These are phyloP conservation scores for Penicillium angulare DNA, from an alignment of 495 filamentous ascomycete species.

Conservation along the genomic window DNA sequence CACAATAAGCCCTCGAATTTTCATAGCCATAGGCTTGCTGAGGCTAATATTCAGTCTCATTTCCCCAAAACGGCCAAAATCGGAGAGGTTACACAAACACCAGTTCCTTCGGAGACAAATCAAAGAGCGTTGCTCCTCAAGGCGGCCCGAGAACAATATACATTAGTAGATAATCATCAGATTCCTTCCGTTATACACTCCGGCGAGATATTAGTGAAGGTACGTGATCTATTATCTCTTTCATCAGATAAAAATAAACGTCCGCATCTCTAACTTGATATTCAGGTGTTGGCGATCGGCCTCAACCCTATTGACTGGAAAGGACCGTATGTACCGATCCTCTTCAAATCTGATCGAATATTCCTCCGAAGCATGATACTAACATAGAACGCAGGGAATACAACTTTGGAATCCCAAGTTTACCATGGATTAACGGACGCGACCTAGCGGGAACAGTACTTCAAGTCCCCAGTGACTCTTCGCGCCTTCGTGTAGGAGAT, in stretches of 20 bases:
- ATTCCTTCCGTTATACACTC: slow-evolving; percentile 45
- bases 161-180: slow-evolving; percentile 44
- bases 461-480: slow-evolving; percentile 36
- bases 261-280: slow-evolving; percentile 1
- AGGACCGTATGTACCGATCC: slow-evolving; percentile 50
- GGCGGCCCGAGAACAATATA: slow-evolving; percentile 37
- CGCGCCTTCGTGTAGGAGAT: slow-evolving; percentile 53
- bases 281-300: slow-evolving; percentile 54
- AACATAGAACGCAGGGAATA: slow-evolving; percentile 43
- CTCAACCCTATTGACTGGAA: slow-evolving; percentile 77
- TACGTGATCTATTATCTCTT: slow-evolving; percentile 12
- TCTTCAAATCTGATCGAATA: too few species aligned
- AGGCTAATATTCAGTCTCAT: neutral
- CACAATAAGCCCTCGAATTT: slow-evolving; percentile 15
- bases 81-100: neutral
- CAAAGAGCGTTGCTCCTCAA: slow-evolving; percentile 38
- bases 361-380: too few species aligned
- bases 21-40: slow-evolving; percentile 13
- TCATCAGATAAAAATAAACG: too few species aligned
- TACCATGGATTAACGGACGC: slow-evolving; percentile 67
- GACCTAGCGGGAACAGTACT: slow-evolving; percentile 61
- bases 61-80: neutral
- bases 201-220: slow-evolving; percentile 56
- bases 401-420: slow-evolving; percentile 61
- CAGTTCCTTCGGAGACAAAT: slow-evolving; percentile 2